These are phyloP conservation scores for Chalciporus pseudorubinellus DNA, from an alignment of 768 basidiomycete species.

Conservation along the genomic window DNA sequence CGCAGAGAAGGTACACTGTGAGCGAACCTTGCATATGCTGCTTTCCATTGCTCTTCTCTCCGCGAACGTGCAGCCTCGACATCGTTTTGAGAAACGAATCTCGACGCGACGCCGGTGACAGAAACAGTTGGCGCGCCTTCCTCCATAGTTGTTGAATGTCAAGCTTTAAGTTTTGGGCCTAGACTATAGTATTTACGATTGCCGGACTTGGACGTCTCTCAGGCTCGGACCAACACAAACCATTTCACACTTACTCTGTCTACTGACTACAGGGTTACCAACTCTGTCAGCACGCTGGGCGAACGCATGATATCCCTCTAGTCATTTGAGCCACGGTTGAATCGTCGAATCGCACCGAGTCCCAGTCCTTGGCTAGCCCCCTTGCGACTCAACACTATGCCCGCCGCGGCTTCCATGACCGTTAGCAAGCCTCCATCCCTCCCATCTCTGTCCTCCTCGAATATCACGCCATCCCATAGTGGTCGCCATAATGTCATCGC, in stretches of 20 bases:
- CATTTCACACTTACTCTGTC: no score
- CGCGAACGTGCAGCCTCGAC: conserved; percentile 68
- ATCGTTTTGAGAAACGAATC: conserved; percentile 80
- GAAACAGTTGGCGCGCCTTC: conserved; percentile 72
- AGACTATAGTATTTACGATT: not conserved
- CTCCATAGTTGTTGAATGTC: conserved; percentile 45
- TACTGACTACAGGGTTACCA: no score
- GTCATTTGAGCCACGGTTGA: no score
- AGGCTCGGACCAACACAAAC: no score
- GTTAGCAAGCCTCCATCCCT: conserved; percentile 18
- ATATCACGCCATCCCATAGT: conserved; percentile 29
- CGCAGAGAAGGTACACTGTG: not conserved
- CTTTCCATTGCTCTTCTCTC: conserved; percentile 85
- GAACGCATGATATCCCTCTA: not conserved
- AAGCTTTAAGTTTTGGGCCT: not conserved
- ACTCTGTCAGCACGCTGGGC: no score
- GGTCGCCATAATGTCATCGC: conserved; percentile 24
- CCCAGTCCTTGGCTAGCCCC: not conserved
- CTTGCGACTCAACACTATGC: conserved; percentile 10
- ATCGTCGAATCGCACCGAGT: not conserved
- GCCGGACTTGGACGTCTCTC: not conserved
- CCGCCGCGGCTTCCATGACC: conserved; percentile 14
- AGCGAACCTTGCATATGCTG: conserved; percentile 75
- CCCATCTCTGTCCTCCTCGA: conserved; percentile 25
- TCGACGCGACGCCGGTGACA: conserved; percentile 71